These are phyloP conservation scores for Phyllosticta paracitricarpa DNA, from an alignment of 2,329 filamentous ascomycete species.

Conservation along the genomic window DNA sequence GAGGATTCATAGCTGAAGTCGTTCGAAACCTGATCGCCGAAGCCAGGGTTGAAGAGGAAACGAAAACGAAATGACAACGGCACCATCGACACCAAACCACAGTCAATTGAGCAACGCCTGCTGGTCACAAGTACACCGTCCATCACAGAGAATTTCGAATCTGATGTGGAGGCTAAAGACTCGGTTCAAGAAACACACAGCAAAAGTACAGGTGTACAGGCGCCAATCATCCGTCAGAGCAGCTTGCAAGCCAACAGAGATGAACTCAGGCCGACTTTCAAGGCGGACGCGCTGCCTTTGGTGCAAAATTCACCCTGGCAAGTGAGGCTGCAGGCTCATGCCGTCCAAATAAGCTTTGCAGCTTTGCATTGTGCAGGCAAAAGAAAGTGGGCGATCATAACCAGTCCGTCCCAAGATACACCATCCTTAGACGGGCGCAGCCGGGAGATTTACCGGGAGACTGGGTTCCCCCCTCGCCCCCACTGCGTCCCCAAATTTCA, in stretches of 20 bases:
- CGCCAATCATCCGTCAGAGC: neutral
- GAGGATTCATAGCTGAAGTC: neutral
- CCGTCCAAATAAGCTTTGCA: neutral
- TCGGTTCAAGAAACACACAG: neutral
- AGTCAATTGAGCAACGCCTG: neutral
- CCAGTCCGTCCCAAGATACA: neutral
- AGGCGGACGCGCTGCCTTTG: neutral
- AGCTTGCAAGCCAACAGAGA: neutral
- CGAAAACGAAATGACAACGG: neutral
- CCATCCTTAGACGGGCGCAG: neutral
- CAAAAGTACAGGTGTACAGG: neutral
- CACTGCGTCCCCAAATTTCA: neutral
- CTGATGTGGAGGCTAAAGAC: neutral
- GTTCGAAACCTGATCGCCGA: neutral
- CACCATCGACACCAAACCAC: neutral
- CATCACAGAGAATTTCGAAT: neutral
- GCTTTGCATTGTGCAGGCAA: neutral
- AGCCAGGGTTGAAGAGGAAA: neutral
- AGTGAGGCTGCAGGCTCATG: neutral
- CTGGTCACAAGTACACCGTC: neutral
- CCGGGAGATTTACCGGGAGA: neutral
- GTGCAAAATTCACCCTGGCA: neutral
- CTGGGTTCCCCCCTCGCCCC: neutral
- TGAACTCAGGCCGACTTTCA: neutral
- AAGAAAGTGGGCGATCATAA: neutral